Conservation (phyloP, 345 rosid genomes). For the Pugionium dolabratum region DNA sequence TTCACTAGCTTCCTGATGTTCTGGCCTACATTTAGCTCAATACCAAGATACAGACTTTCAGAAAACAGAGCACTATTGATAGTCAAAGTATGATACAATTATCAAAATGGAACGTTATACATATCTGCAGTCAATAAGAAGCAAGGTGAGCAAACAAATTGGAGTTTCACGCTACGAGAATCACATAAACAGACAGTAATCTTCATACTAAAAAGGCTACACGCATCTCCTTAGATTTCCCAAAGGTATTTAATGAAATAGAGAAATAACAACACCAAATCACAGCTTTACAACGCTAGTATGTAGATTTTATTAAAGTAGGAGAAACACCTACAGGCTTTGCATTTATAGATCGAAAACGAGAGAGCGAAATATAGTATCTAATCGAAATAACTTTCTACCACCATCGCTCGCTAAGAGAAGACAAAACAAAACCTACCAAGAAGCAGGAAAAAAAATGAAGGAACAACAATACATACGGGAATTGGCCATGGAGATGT, state of each 20-base stretch:
- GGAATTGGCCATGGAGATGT: slow-evolving; percentile 47
- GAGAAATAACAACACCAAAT: not conserved
- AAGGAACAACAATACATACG: slow-evolving; percentile 22
- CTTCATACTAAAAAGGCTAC: not conserved
- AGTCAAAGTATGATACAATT: no score
- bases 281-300: not conserved
- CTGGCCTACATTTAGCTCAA: slow-evolving; percentile 46
- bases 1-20: slow-evolving; percentile 79
- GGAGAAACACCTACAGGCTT: not conserved
- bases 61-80: no score
- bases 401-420: not conserved
- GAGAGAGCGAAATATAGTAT: not conserved
- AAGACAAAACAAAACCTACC: not conserved
- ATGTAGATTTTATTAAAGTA: no score
- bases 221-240: not conserved
- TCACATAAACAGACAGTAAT: slow-evolving; percentile 1
- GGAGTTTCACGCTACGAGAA: not conserved
- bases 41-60: not conserved
- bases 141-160: not conserved
- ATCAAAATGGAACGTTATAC: not conserved
- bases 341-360: slow-evolving; percentile 4
- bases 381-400: not conserved
- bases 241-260: not conserved
- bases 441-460: not conserved
- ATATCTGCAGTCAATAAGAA: not conserved